phyloP scores from a whole-genome alignment of 305 asterid species.

The Fraxinus sp. region DNA sequence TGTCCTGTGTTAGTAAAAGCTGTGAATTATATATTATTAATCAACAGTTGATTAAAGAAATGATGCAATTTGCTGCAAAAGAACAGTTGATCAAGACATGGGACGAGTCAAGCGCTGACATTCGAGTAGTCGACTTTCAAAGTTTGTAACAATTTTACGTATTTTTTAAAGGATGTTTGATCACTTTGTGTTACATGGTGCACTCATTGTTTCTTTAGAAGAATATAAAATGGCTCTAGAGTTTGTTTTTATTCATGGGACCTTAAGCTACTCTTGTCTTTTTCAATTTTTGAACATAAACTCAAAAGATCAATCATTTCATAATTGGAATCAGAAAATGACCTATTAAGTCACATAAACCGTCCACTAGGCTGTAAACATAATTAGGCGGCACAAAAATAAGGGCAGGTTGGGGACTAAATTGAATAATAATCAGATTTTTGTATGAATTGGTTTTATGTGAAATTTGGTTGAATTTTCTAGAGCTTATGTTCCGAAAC shows the following conservation, averaged over 20 bases:
- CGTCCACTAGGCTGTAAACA: neutral
- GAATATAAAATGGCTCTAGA: slow-evolving; percentile 14
- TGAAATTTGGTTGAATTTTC: neutral
- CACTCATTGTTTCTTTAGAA: slow-evolving; percentile 17
- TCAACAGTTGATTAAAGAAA: slow-evolving; percentile 1
- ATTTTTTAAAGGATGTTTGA: too few species aligned
- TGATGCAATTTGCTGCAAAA: neutral
- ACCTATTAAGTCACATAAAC: neutral
- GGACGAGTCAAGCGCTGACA: neutral
- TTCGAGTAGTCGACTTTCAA: neutral
- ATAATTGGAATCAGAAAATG: slow-evolving; percentile 21
- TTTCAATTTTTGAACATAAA: slow-evolving; percentile 9
- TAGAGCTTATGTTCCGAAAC: neutral
- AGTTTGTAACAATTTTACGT: neutral
- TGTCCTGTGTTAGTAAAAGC: slow-evolving; percentile 24
- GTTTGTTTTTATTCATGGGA: slow-evolving; percentile 17
- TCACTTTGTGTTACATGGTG: slow-evolving; percentile 21
- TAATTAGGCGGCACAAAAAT: neutral
- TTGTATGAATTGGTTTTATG: neutral
- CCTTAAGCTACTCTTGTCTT: slow-evolving; percentile 18
- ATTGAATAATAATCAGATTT: neutral
- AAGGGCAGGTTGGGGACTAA: neutral
- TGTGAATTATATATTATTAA: slow-evolving; percentile 14
- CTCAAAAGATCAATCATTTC: slow-evolving; percentile 11
- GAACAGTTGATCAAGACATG: neutral